Conservation (phyloP, 2,329 filamentous ascomycete species). For the Colletotrichum limetticola region DNA sequence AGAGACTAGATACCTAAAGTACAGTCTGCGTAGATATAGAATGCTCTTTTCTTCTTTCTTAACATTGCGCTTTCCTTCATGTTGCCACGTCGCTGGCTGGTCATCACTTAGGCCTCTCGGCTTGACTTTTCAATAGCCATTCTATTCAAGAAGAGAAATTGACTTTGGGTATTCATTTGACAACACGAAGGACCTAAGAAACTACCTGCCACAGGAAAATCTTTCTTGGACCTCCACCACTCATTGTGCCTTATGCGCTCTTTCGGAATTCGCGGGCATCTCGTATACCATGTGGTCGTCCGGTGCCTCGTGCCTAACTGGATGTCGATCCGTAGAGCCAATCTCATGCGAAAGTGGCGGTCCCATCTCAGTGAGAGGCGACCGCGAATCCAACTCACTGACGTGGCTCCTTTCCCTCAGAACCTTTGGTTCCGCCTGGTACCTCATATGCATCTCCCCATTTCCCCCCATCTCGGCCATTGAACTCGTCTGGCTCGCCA, state of each 20-base stretch:
- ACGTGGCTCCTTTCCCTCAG: background rate
- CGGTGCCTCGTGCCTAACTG: background rate
- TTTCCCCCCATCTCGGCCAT: background rate
- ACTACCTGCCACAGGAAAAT: no score
- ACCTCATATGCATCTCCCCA: background rate
- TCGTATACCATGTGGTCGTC: background rate
- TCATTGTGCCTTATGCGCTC: background rate
- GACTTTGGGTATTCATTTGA: background rate
- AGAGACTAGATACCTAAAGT: background rate
- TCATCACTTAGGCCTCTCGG: no score
- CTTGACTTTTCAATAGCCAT: background rate
- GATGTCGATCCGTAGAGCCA: background rate
- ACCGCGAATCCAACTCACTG: background rate
- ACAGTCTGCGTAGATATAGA: background rate
- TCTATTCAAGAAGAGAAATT: background rate
- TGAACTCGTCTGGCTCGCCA: background rate
- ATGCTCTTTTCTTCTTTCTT: no score
- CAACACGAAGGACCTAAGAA: background rate
- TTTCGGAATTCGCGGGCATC: background rate
- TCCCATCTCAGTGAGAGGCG: background rate
- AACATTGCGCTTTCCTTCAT: background rate
- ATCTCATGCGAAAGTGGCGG: background rate
- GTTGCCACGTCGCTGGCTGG: no score
- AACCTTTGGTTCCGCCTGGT: background rate
- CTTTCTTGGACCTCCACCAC: background rate